Evolutionary conservation across 352 stramenopile genomes (phyloP).

Genomic region (Phytophthora pinifolia): DNA sequence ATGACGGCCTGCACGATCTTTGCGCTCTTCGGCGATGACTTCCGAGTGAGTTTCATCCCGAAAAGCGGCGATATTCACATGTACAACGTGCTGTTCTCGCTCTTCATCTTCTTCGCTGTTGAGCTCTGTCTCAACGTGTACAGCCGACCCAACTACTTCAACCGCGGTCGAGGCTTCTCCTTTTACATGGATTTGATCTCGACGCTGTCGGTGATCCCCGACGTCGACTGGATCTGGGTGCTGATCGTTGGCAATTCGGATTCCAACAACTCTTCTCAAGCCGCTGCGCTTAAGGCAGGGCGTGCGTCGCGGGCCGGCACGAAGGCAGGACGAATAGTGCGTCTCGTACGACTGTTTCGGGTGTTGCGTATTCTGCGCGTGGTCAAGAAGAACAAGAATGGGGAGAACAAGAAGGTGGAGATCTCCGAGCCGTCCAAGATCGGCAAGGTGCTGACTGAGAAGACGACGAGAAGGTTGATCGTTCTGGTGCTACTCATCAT

Average conservation of each 20-base stretch:
- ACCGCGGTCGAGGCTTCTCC: slow-evolving; percentile 66
- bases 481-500: slow-evolving; percentile 90
- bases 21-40: slow-evolving; percentile 86
- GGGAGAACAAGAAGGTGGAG: slow-evolving; percentile 51
- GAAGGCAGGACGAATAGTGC: slow-evolving; percentile 90
- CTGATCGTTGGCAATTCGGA: slow-evolving; percentile 45
- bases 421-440: slow-evolving; percentile 93
- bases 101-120: slow-evolving; percentile 73
- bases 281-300: slow-evolving; percentile 78
- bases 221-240: slow-evolving; percentile 86
- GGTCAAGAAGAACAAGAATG: slow-evolving; percentile 78
- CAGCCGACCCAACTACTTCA: slow-evolving; percentile 77
- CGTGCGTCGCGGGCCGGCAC: slow-evolving; percentile 84
- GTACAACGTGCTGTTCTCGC: slow-evolving; percentile 82
- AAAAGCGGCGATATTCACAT: slow-evolving; percentile 64
- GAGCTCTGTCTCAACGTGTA: slow-evolving; percentile 76
- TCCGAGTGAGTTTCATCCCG: slow-evolving; percentile 66
- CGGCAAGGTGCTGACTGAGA: slow-evolving; percentile 93
- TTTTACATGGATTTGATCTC: slow-evolving; percentile 96
- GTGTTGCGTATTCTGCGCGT: slow-evolving; percentile 89
- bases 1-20: slow-evolving; percentile 85
- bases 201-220: slow-evolving; percentile 91
- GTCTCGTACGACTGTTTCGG: slow-evolving; percentile 90
- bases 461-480: slow-evolving; percentile 92
- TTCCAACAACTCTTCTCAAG: slow-evolving; percentile 37